These are phyloP conservation scores for Debaryomyces sp. DNA, from an alignment of 1,139 yeast genomes.

Conservation along the genomic window DNA sequence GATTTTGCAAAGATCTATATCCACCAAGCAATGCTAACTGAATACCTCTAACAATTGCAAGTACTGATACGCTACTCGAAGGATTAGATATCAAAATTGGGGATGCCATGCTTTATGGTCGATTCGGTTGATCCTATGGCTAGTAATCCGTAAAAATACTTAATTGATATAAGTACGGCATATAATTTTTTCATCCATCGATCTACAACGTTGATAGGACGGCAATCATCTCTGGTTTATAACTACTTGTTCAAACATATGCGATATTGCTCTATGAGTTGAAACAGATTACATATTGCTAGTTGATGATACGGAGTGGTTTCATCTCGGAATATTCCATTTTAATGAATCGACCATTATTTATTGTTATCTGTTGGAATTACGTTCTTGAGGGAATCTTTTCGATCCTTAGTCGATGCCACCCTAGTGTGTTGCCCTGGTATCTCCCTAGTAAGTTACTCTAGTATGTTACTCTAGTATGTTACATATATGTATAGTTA, in stretches of 20 bases:
- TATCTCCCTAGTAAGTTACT: too few species aligned
- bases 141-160: not conserved
- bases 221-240: not conserved
- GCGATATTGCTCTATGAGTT: not conserved
- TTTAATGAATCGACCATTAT: too few species aligned
- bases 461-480: too few species aligned
- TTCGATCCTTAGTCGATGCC: too few species aligned
- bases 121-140: not conserved
- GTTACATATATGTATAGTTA: too few species aligned
- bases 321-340: too few species aligned
- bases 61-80: conserved; percentile 36
- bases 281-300: not conserved
- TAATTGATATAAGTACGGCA: not conserved
- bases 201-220: not conserved
- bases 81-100: conserved; percentile 28
- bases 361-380: too few species aligned
- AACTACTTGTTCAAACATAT: not conserved
- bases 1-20: conserved; percentile 51
- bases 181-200: not conserved
- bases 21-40: conserved; percentile 55
- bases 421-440: too few species aligned
- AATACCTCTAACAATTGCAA: conserved; percentile 54
- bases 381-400: too few species aligned
- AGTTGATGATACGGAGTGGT: too few species aligned
- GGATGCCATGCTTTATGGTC: conserved; percentile 21